Evolutionary conservation across 495 filamentous ascomycete genomes (phyloP), one percentile per base, ranked within the genome.

Genomic region (Penicillium silybi): DNA sequence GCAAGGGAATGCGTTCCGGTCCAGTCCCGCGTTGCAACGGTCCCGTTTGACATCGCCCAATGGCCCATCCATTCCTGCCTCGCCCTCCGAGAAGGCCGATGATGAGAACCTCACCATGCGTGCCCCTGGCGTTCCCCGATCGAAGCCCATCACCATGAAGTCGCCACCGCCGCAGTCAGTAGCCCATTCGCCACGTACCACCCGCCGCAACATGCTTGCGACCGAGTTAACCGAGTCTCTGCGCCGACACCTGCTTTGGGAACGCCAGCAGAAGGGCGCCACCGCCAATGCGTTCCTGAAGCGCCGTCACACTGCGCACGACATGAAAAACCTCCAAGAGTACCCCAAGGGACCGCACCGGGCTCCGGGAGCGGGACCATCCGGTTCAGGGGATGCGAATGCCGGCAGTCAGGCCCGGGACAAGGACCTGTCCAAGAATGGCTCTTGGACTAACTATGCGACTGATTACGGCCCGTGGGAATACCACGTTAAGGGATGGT

Each of bases 121-220:
- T 41, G 84, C 84, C 41, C 78, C 82, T 50, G 85, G 88, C 48
- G 77, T 89, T 56, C 83, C 88, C 52, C 80, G 86, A 25, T 86
- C 92, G 6, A 91, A 92, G 68, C 92, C 92, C 17, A 97, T 97
- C 62, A 83, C 87, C 63, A 81, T 87, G 75, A 86, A 85, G 27
- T 54, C 69, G 15, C 55, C 50, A 34, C 41, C 61, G 1, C 56
- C 68, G 7, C 86, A 83, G 13, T 85, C 87, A 37, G 86, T 82
- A 47, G 81, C 85, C 17, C 84, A 86, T 52, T 97, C 93, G 6
- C 93, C 93, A 0, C 82, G 90, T 50, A 96, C 95, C 0, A 99
- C 95, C 0, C 84, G 95, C 41, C 82, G 92, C 40, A 95, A 99
- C 70, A 99, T 99, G 93, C 81, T 99, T 48, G 85, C 90, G 29